These are phyloP conservation scores for Cylindrotheca fusiformis DNA, from an alignment of 108 stramenopile species.

Conservation along the genomic window DNA sequence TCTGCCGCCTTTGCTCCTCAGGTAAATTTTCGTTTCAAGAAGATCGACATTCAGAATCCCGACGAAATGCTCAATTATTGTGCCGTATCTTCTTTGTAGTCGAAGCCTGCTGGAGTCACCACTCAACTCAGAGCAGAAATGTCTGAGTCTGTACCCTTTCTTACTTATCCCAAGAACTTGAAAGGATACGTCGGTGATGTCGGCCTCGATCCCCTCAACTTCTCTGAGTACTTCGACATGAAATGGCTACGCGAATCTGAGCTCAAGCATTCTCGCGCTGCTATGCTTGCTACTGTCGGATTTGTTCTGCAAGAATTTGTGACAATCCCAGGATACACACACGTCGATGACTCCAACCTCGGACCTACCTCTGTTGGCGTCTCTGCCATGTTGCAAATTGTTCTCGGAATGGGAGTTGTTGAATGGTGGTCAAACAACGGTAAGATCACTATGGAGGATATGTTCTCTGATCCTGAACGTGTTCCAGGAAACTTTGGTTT, in stretches of 20 bases:
- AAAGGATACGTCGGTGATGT: conserved; percentile 83
- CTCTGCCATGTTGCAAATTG: conserved; percentile 88
- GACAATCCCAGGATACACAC: conserved; percentile 78
- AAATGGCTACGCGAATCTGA: conserved; percentile 97
- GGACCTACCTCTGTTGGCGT: conserved; percentile 71
- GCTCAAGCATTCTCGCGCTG: conserved; percentile 93
- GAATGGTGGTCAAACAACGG: conserved; percentile 91
- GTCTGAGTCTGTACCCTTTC: conserved; percentile 84
- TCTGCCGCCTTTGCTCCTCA: conserved; percentile 58
- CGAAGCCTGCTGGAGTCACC: conserved; percentile 22
- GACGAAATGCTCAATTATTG: not conserved
- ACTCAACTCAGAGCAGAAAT: conserved; percentile 78
- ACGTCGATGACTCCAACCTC: conserved; percentile 84
- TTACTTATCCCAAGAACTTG: conserved; percentile 59
- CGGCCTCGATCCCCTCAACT: conserved; percentile 91
- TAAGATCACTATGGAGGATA: conserved; percentile 86
- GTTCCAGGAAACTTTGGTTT: conserved; percentile 85
- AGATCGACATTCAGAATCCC: too few relatives aligned
- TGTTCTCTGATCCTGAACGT: conserved; percentile 71
- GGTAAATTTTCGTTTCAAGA: conserved; percentile 28
- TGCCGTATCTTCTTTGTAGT: conserved; percentile 8
- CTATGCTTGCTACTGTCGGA: conserved; percentile 92
- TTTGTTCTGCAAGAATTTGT: conserved; percentile 74
- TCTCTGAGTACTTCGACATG: conserved; percentile 90
- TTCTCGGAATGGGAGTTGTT: conserved; percentile 66